Base-by-base conservation (phyloP, 1,284 basidiomycete genomes). In the Puccinia triticina region DNA sequence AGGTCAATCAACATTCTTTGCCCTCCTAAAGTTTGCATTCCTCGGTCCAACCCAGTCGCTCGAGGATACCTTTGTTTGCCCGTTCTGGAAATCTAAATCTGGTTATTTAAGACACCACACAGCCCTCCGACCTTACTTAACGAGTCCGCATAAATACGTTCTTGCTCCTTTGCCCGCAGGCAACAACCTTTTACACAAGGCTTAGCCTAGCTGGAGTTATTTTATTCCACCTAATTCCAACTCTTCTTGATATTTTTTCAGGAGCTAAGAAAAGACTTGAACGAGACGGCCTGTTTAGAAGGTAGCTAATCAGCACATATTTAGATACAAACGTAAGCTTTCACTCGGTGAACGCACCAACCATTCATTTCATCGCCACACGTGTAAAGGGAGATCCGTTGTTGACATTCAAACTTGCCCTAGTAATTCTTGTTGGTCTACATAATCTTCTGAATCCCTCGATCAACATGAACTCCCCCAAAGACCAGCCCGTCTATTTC, bases 11-110 rank as follows among this genome's bases (percentile, higher is more conserved):
- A 26, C 55, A 57, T 57, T 57, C n/a, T 12, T 57, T 57, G 55
- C 55, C 55, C 55, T 21, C 16, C 16, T 57, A 57, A 57, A n/a
- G 55, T 26, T 57, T 57, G 3, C 12, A 57, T 57, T 57, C n/a
- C 12, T 57, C 14, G 18, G 48, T 50, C 55, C 55, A 26, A 29
- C n/a, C 8, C 55, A 57, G 55, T 57, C n/a, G n/a, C n/a, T n/a
- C n/a, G n/a, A n/a, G n/a, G n/a, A n/a, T n/a, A n/a, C n/a, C n/a
- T n/a, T 21, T 11, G 12, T 57, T n/a, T 5, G n/a, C 21, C n/a
- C 26, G 55, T 57, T 29, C n/a, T 26, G 55, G 55, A 57, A 57
- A 57, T 57, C 55, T 57, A 57, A 57, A 57, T 57, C 55, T 57
- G 55, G 55, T 57, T 57, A 57, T 57, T 57, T 57, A 57, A n/a